These are phyloP conservation scores for Aphanomyces cochlioides DNA, from an alignment of 352 stramenopile species.

Conservation along the genomic window DNA sequence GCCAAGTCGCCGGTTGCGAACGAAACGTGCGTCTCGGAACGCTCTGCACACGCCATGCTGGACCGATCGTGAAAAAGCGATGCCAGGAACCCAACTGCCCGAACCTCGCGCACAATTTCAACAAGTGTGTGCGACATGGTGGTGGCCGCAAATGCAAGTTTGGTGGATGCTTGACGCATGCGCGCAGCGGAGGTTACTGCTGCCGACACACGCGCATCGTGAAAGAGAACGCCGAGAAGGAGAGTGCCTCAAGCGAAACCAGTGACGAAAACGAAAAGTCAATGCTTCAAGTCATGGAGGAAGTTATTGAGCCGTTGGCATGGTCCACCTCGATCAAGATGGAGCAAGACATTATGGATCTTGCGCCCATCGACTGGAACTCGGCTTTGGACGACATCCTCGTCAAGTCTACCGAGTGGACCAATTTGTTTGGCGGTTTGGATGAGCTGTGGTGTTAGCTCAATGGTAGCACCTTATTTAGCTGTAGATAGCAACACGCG, in stretches of 20 bases:
- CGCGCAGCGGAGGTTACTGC: conserved; percentile 15
- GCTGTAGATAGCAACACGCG: no score
- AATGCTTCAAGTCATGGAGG: neutral
- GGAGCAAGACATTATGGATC: neutral
- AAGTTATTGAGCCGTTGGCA: neutral
- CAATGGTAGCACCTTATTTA: no score
- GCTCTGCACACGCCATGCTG: conserved; percentile 13
- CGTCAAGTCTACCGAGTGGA: neutral
- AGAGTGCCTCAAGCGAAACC: neutral
- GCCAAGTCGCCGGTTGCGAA: neutral
- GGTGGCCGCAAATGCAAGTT: neutral
- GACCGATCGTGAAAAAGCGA: neutral
- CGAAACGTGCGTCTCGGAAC: conserved; percentile 3
- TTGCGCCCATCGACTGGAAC: neutral
- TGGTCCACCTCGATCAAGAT: neutral
- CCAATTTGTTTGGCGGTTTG: neutral
- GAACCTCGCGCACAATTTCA: conserved; percentile 8
- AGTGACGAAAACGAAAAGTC: neutral
- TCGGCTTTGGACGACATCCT: neutral
- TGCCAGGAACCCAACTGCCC: conserved; percentile 13
- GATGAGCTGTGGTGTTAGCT: neutral
- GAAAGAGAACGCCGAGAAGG: neutral
- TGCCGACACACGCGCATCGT: conserved; percentile 8
- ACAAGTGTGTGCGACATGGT: conserved; percentile 10
- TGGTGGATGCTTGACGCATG: conserved; percentile 3